Conservation (phyloP, 2,329 filamentous ascomycete species). For the Aspergillus neoniger region DNA sequence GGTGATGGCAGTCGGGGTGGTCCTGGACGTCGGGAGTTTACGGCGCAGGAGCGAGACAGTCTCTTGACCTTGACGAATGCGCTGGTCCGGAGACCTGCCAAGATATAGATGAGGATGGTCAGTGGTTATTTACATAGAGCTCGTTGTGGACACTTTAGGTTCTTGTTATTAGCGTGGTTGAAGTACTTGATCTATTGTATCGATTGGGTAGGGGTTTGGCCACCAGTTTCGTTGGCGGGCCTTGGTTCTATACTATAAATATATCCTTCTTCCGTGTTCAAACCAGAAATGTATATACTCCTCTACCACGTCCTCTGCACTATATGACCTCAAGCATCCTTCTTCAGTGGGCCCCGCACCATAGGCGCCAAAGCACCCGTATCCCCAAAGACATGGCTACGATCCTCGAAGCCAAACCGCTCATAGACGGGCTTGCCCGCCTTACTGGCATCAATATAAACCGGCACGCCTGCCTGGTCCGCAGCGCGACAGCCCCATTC, state of each 20-base stretch:
- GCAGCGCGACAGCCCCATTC: constrained; percentile 22
- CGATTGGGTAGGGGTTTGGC: too few species aligned
- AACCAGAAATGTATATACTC: too few species aligned
- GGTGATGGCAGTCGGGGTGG: constrained; percentile 37
- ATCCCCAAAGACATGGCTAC: background rate
- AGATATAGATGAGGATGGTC: background rate
- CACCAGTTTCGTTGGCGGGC: too few species aligned
- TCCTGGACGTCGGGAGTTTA: constrained; percentile 31
- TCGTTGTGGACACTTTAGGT: background rate
- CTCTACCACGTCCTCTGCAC: too few species aligned
- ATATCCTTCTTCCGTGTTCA: too few species aligned
- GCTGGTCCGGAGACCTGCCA: background rate
- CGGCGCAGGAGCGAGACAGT: constrained; percentile 13
- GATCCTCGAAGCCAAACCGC: constrained; percentile 17
- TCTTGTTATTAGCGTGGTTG: too few species aligned
- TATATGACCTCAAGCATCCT: background rate
- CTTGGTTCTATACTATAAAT: too few species aligned
- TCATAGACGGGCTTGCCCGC: constrained; percentile 16
- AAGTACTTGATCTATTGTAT: too few species aligned
- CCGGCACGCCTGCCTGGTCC: constrained; percentile 10
- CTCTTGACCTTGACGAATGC: background rate
- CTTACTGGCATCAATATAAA: constrained; percentile 18
- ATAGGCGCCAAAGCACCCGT: background rate
- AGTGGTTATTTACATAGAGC: background rate
- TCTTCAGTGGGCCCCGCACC: constrained; percentile 1